Evolutionary conservation across 208 protist genomes (phyloP), one percentile per base, ranked within the genome.

Genomic region (Acanthamoeba sp.): DNA sequence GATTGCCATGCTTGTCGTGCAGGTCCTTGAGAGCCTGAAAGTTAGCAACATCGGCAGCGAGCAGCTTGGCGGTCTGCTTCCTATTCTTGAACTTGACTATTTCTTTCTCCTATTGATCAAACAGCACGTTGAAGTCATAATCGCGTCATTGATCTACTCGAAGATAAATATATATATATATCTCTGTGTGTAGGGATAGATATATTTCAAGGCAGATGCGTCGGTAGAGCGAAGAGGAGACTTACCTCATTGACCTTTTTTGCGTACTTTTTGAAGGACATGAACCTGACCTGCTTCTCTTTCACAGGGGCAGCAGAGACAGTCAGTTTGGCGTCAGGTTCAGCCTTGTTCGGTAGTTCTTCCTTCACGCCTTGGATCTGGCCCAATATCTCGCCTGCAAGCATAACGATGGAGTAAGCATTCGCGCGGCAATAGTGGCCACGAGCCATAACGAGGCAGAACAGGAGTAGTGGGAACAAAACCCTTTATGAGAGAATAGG

Each of bases 201-300:
- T 55, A 12, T 6, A 20, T 55, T 16, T 20, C 16, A 55, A 12
- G 4, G 14, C 6, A 22, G 18, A n/a, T 27, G 55, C 55, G 16
- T 20, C 2, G 22, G 0, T 20, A 9, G 24, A 69, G 62, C 24
- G 29, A 29, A 20, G 34, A n/a, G 24, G 48, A n/a, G 34, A 45
- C 45, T 7, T 64, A 90, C 82, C 82, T 90, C 55, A 18, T 90
- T 90, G 29, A 32, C 14, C 82, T 45, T 90, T 48, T 45, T 52
- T 22, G 64, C 82, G 45, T 90, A 90, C 50, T 36, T 59, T 34
- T 90, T 90, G 55, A 90, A 90, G 5, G 82, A 90, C 82, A 90
- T 90, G 34, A 90, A 90, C 55, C 24, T n/a, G n/a, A 90, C 55
- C 18, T 90, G 7, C 24, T 64, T 29, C 9, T 29, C 57, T 64